Percentiles rank a stretch among this genome's conserved stretches.
Conservation (phyloP, 768 basidiomycete genomes). For the Podaxis sp. region DNA sequence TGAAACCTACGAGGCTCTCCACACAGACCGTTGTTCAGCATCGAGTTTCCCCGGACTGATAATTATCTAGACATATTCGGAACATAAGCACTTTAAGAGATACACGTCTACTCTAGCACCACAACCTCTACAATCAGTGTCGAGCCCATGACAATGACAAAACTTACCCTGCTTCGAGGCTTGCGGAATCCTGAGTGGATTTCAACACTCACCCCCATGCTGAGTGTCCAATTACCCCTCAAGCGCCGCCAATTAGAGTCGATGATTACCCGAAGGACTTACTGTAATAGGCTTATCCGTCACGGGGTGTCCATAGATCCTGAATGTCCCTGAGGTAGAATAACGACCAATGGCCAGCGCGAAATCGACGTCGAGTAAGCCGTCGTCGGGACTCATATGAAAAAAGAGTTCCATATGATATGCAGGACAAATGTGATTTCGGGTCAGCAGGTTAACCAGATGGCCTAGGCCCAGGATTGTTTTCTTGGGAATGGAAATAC, state of each 20-base stretch:
- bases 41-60: neutral
- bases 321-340: neutral
- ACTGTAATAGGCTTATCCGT: no score
- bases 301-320: neutral
- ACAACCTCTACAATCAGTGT: no score
- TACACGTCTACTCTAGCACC: no score
- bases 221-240: no score
- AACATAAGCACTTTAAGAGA: neutral
- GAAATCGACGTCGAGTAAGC: conserved; percentile 9
- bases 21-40: neutral
- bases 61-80: neutral
- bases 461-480: neutral
- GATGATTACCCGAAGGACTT: no score
- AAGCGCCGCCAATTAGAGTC: no score
- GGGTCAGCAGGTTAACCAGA: neutral
- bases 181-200: no score
- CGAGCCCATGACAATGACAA: neutral
- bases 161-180: neutral
- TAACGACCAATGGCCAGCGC: conserved; percentile 2
- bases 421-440: neutral
- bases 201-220: no score
- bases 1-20: neutral
- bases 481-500: neutral
- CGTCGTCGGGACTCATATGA: neutral
- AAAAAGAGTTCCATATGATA: neutral